Base-by-base conservation (phyloP, 306 rosid genomes). In the Aeschynomene evenia region DNA sequence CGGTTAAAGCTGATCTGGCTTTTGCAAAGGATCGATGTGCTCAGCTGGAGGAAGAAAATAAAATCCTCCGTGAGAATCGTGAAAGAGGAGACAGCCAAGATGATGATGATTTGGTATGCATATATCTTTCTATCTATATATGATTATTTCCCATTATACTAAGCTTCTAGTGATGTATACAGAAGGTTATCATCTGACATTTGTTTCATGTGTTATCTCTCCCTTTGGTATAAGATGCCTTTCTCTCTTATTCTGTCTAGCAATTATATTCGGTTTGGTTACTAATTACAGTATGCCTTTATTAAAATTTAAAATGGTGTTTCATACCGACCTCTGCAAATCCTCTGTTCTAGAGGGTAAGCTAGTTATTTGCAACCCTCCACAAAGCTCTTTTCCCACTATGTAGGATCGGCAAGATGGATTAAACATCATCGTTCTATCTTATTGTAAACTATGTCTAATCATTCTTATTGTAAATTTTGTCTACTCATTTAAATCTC, bases 21-120 rank as follows among this genome's bases (percentile, higher is more conserved):
- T 94, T 94, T 81, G 97, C 98, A 8, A 94, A 94, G 85, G 97
- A 94, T 77, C 88, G 98, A 69, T 94, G 98, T 82, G 92, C 94
- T 76, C 98, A 90, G 78, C 84, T 94, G 65, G 98, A 94, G 86
- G 97, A 90, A 74, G 98, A 94, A 82, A 94, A 81, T 72, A 90
- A 83, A 85, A 79, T 85, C 72, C 90, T 94, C 28, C 95, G 94
- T 8, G 97, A 82, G 83, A 94, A 87, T 80, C 92, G 87, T 39
- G 97, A 90, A 79, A 86, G 96, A 73, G 96, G 98, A 69, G 89
- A 80, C 70, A 88, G 56, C 79, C 94, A 79, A 11, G 98, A 94
- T 67, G 97, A 90, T 73, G 98, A 94, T 87, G 98, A 94, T 78
- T 68, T 94, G 96, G 98, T 94, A 87, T 73, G 75, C 58, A 39